Evolutionary conservation across 306 rosid species (phyloP), one percentile per base, ranked within the genome.

Genomic region (Gynostemma pentaphyllum): DNA sequence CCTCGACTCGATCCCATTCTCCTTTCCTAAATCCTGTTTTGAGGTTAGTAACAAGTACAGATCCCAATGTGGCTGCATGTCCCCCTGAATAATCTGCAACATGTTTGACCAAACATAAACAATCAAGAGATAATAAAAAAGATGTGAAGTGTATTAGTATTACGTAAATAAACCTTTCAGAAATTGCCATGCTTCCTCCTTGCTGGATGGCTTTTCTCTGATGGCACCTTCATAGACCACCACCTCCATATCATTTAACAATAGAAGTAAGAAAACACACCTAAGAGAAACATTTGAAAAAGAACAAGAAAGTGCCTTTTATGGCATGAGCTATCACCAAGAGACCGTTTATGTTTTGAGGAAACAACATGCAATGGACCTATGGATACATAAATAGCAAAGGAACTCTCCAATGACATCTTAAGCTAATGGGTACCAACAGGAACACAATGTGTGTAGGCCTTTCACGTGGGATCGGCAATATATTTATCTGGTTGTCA

Each of bases 161-260:
- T 36, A 47, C 15, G 24, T 62, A 74, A 26, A 26, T 67, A 64
- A 44, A 92, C 96, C 95, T 88, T 84, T 88, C 87, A 88, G 45
- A 82, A 86, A 92, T 68, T 84, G 78, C 0, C 83, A 79, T 67
- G 99, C 99, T 80, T 92, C 99, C 83, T 86, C 90, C 78, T 86
- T 84, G 78, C 80, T 70, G 26, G 87, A 81, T 70, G 96, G 99
- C 66, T 92, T 92, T 86, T 92, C 99, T 82, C 99, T 86, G 70
- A 92, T 57, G 66, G 63, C 76, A 61, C 94, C 95, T 78, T 86
- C 87, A 74, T 88, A 84, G 75, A 92, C 92, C 90, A 92, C 99
- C 90, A 92, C 96, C 99, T 92, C 85, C 84, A 82, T 74, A 86
- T 75, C 84, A 78, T 81, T 82, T 74, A 54, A 81, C 16, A 79